Base-by-base conservation (phyloP, 768 basidiomycete genomes). In the Suillus ampliporus region DNA sequence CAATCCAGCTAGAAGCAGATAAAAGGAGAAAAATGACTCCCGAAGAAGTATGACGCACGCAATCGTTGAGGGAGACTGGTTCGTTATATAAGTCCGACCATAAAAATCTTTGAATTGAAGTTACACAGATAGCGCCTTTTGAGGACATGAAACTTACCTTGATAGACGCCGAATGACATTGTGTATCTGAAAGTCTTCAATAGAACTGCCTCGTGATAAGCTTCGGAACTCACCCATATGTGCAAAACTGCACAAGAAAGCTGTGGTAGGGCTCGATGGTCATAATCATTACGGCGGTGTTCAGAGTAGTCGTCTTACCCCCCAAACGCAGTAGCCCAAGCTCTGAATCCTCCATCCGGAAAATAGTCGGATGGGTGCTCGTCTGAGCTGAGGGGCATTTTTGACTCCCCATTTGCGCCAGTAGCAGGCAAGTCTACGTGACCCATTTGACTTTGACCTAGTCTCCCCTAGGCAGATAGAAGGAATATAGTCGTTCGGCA, bases 131-230 rank as follows among this genome's bases (percentile, higher is more conserved):
- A 56, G 15, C 17, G 26, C 35, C 9, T 8, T 15, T 3, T 50
- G n/a, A 57, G 7, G 6, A 61, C 7, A n/a, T 57, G 19, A 34
- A 0, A 35, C 37, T 14, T 60, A 75, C 79, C 79, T 77, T 82
- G 80, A 62, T 82, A 82, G 51, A 79, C 80, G 21, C 80, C 80
- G 34, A 78, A 82, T 4, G 79, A 75, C 35, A 75, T 71, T 11
- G 75, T 65, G 52, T 79, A 78, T 50, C 80, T 80, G 46, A 51
- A 63, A 0, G 21, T 56, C 46, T 23, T 17, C 11, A 10, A 21
- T 15, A 9, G 2, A 13, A 15, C 9, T 43, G 14, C 17, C 3
- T 34, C 6, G 35, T 14, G 21, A 47, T 13, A 17, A 13, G 21
- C 23, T 19, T 17, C 23, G 19, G 23, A 14, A 17, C 63, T 21